Base-by-base conservation (phyloP, 345 rosid genomes). In the Toxicodendron radicans region DNA sequence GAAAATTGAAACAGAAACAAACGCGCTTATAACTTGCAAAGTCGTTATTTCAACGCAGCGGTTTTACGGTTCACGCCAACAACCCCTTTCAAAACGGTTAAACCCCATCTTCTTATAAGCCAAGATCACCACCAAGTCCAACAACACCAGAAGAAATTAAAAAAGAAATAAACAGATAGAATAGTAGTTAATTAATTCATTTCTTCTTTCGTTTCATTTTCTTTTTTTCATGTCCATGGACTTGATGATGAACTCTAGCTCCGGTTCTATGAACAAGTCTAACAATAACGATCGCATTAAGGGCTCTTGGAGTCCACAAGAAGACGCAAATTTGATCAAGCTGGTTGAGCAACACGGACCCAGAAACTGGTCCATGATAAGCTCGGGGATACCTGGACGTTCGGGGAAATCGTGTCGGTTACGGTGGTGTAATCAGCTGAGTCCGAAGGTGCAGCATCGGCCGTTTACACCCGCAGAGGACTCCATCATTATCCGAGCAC, bases 381-480 rank as follows among this genome's bases (percentile, higher is more conserved):
- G 92, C 81, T 48, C 81, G 2, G 84, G 84, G 24, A 78, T 88
- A 16, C 92, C 91, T 0, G 92, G 95, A 13, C 80, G 95, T 2
- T 85, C 91, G 0, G 92, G 95, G 2, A 90, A 90, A 79, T 90
- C 92, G 1, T 90, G 92, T 78, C 76, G 92, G 10, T 79, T 90
- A 3, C 75, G 95, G 1, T 88, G 95, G 95, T 90, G 95, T 72
- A 86, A 90, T 72, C 95, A 90, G 84, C 92, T 90, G 58, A 78
- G 89, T 30, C 91, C 92, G 9, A 58, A 77, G 35, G 89, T 87
- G 35, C 95, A 86, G 74, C 95, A 90, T 80, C 91, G 87, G 0
- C 88, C 91, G 1, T 88, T 88, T 45, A 83, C 86, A 18, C 88
- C 90, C 0, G 75, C 82, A 0, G 95, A 88, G 83, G 95, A 90